Conservation (phyloP, 768 basidiomycete genomes). For the Pilatotrama ljubarskyi region DNA sequence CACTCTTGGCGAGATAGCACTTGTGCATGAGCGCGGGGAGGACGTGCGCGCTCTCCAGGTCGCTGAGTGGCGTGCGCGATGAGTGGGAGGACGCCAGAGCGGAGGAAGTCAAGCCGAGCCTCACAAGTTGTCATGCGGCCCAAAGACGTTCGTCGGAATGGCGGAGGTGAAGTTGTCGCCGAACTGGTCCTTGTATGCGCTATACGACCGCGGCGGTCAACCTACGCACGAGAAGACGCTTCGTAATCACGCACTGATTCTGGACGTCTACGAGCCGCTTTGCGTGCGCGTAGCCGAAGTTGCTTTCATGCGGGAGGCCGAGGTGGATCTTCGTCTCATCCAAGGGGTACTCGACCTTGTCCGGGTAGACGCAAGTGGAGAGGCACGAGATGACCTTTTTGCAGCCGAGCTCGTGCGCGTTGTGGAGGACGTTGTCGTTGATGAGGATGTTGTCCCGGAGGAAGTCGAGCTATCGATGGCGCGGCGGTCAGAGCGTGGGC, state of each 20-base stretch:
- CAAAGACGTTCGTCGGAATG: constrained; percentile 98
- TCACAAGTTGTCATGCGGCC: constrained; percentile 91
- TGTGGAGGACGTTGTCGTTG: constrained; percentile 90
- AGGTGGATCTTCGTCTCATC: constrained; percentile 91
- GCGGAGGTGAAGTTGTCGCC: constrained; percentile 95
- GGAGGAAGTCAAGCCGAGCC: constrained; percentile 22
- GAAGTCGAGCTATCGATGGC: constrained; percentile 68
- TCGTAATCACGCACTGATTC: constrained; percentile 71
- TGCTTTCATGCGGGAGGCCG: constrained; percentile 90
- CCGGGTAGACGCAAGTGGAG: constrained; percentile 97
- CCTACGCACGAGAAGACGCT: not conserved
- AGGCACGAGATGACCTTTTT: constrained; percentile 91
- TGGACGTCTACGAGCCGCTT: constrained; percentile 95
- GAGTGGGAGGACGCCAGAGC: not conserved
- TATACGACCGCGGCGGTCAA: constrained; percentile 32
- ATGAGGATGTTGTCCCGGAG: constrained; percentile 93
- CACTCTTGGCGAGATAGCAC: constrained; percentile 89
- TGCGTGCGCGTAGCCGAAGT: constrained; percentile 96
- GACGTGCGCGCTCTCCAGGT: constrained; percentile 89
- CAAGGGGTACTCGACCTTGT: constrained; percentile 90
- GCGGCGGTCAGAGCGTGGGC: not conserved
- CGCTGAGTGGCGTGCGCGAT: constrained; percentile 41
- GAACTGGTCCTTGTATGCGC: constrained; percentile 95
- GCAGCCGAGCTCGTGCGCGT: constrained; percentile 61
- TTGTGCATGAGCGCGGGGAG: constrained; percentile 94